Evolutionary conservation across 2,329 filamentous ascomycete genomes (phyloP), one percentile per base, ranked within the genome.

Genomic region (Phyllosticta paracitricarpa): DNA sequence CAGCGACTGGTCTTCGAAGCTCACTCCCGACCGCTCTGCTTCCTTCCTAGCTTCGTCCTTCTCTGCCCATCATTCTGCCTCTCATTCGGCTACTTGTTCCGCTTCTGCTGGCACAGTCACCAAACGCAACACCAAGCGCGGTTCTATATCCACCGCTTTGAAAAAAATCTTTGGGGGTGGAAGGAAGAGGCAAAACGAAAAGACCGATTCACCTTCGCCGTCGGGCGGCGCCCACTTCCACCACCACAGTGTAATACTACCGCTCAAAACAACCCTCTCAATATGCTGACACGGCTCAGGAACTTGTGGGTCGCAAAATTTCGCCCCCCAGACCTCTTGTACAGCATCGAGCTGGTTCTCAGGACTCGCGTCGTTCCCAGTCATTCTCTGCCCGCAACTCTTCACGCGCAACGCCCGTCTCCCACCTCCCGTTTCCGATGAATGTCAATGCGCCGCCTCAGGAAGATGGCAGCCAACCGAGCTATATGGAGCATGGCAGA

Each of bases 341-440:
- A 19, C 40, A 48, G 14, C 40, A 48, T 7, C 40, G 40, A n/a
- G 14, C 14, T 48, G 17, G 17, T n/a, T 48, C 40, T n/a, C 40
- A 48, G 14, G 40, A 48, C 40, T 48, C 40, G 40, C 40, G 17
- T 48, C 40, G 17, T 48, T 48, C 40, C 14, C 40, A 48, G 40
- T 48, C 40, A n/a, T 48, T 48, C 14, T 48, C 40, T 48, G 40
- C 40, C 5, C 40, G n/a, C 14, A 48, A 48, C 14, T 48, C 40
- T 4, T 48, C 40, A 48, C 71, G 35, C 66, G 73, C 61, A 71
- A 73, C 62, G 72, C 72, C 8, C 10, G 70, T 69, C 28, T 68
- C 69, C 54, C 71, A 73, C 53, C 67, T 75, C 8, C 73, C 73
- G 0, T 75, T 73, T 57, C 73, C 73, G 1, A 75, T 75, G 73